Evolutionary conservation across 192 early-diverging fungal genomes (phyloP).

Genomic region (Linnemannia elongata): DNA sequence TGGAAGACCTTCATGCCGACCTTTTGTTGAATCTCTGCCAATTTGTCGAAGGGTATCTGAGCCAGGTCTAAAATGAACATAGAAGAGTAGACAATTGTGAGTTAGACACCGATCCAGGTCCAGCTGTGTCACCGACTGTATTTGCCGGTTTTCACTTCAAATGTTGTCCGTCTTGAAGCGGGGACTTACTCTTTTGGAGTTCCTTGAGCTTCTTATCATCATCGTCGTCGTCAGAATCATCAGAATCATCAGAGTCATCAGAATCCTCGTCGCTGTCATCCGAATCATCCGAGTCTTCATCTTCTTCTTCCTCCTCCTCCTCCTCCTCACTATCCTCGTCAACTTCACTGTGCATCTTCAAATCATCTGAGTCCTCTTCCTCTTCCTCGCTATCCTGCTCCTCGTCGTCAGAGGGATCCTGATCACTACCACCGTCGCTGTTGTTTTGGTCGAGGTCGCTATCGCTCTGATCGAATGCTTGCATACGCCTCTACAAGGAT

Average conservation of each 20-base stretch:
- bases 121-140: too few species aligned
- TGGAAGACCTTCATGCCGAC: constrained; percentile 77
- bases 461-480: constrained; percentile 47
- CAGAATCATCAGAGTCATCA: constrained; percentile 41
- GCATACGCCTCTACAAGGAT: constrained; percentile 43
- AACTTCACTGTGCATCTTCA: constrained; percentile 4
- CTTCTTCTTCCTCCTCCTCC: constrained; percentile 20
- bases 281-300: constrained; percentile 5
- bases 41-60: constrained; percentile 84
- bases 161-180: neutral
- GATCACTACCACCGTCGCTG: constrained; percentile 17
- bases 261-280: constrained; percentile 33
- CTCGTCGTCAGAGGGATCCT: constrained; percentile 16
- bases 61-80: constrained; percentile 65
- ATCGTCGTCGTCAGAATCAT: constrained; percentile 57
- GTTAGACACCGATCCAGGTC: neutral
- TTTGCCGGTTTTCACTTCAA: neutral
- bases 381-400: constrained; percentile 8
- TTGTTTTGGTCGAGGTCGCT: constrained; percentile 39
- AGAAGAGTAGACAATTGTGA: neutral
- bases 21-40: constrained; percentile 83
- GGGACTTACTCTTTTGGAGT: constrained; percentile 57
- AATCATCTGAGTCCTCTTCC: constrained; percentile 16
- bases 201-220: constrained; percentile 67
- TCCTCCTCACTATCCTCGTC: constrained; percentile 37